These are phyloP conservation scores for Paspalum notatum DNA, from an alignment of 176 grass and related monocot genomes.

Conservation along the genomic window DNA sequence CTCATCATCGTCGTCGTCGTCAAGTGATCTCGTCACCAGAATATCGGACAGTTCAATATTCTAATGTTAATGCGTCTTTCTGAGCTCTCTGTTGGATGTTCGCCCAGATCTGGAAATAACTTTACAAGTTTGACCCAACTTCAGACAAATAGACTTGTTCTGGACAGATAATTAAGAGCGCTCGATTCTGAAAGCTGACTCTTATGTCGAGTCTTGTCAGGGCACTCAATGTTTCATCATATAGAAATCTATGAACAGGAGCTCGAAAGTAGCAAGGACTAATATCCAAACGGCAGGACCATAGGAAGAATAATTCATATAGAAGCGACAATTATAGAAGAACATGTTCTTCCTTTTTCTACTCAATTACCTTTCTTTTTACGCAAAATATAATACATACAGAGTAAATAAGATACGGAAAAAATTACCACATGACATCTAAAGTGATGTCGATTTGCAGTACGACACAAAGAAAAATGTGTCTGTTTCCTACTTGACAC, in stretches of 20 bases:
- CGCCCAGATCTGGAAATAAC: neutral
- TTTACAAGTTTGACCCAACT: neutral
- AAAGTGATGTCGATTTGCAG: too few species aligned
- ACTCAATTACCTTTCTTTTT: neutral
- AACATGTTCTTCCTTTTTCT: neutral
- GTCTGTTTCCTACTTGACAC: too few species aligned
- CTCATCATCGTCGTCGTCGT: too few species aligned
- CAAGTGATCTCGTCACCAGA: neutral
- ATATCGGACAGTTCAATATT: neutral
- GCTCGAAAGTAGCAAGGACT: neutral
- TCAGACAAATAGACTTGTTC: neutral
- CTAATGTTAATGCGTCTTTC: conserved; percentile 6
- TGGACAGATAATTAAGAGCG: neutral
- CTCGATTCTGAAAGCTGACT: neutral
- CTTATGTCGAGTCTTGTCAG: conserved; percentile 12
- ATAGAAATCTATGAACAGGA: neutral
- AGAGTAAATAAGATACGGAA: too few species aligned
- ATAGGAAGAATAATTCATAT: neutral
- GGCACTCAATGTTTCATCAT: neutral
- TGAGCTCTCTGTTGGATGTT: neutral
- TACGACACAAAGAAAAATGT: too few species aligned
- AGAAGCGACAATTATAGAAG: neutral
- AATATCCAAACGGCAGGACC: neutral
- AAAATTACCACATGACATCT: too few species aligned
- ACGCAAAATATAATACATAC: too few species aligned